These are phyloP conservation scores for Cyclotella baltica DNA, from an alignment of 108 stramenopile genomes.

Conservation along the genomic window DNA sequence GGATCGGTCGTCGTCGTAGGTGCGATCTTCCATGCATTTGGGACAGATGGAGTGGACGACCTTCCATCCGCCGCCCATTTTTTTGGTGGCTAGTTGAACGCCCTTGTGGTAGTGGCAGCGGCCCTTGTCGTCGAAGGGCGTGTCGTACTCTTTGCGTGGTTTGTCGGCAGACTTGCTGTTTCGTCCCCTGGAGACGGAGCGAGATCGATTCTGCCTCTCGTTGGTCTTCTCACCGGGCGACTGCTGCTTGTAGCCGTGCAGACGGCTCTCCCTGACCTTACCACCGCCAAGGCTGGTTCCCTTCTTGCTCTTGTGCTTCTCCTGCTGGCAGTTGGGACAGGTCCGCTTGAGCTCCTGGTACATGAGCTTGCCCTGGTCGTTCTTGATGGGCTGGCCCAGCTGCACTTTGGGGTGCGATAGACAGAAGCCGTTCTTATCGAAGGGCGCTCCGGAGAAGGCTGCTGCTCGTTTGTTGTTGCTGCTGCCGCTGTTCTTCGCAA, in stretches of 20 bases:
- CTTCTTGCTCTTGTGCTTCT: constrained; percentile 33
- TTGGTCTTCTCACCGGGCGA: neutral
- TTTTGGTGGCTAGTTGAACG: constrained; percentile 49
- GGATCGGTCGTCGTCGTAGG: constrained; percentile 25
- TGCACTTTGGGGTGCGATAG: constrained; percentile 27
- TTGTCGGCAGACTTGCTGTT: constrained; percentile 4
- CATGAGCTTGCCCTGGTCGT: constrained; percentile 28
- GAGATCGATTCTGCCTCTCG: neutral
- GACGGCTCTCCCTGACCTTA: constrained; percentile 33
- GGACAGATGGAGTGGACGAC: constrained; percentile 37
- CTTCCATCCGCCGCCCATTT: constrained; percentile 52
- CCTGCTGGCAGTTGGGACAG: constrained; percentile 34
- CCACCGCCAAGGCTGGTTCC: constrained; percentile 32
- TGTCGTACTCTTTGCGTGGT: constrained; percentile 37
- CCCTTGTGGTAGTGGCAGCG: constrained; percentile 51
- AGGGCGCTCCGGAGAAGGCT: constrained; percentile 38
- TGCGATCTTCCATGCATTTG: constrained; percentile 49
- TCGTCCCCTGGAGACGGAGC: constrained; percentile 8
- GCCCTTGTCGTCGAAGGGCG: constrained; percentile 52
- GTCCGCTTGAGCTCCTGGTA: constrained; percentile 39
- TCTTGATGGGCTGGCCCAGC: constrained; percentile 31
- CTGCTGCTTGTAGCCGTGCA: constrained; percentile 22
- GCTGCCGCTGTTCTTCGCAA: neutral
- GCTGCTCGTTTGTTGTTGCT: neutral
- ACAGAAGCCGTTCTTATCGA: constrained; percentile 43